A percentile compares a stretch with the other conserved stretches of the same genome.
Evolutionary conservation across 2,329 filamentous ascomycete genomes (phyloP).

Genomic region (Penicillium sp.): DNA sequence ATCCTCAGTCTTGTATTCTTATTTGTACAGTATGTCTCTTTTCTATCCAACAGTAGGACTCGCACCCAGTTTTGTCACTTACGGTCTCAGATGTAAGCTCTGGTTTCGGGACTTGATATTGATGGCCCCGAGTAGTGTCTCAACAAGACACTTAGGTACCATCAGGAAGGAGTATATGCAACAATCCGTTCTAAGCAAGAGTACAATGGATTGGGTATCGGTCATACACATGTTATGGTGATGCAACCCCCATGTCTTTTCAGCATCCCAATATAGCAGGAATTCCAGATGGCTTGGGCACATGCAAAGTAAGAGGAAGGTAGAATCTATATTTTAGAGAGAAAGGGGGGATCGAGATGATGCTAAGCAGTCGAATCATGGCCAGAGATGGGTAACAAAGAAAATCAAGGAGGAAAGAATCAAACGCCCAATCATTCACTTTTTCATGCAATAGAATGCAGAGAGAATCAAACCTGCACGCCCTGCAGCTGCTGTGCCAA

Average conservation of each 20-base stretch:
- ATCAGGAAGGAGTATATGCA: neutral
- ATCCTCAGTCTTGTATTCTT: neutral
- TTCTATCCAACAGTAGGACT: slow-evolving; percentile 1
- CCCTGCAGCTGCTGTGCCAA: slow-evolving; percentile 29
- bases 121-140: neutral
- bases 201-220: slow-evolving; percentile 17
- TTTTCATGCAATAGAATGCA: slow-evolving; percentile 1
- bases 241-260: neutral
- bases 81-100: neutral
- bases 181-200: neutral
- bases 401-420: neutral
- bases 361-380: neutral
- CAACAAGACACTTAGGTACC: neutral
- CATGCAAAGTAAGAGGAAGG: neutral
- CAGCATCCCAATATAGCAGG: neutral
- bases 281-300: neutral
- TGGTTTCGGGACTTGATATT: neutral
- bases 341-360: neutral
- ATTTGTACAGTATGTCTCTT: slow-evolving; percentile 23
- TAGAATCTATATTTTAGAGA: slow-evolving; percentile 1
- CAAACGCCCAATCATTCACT: neutral
- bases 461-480: slow-evolving; percentile 19
- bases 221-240: neutral
- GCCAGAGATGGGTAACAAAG: neutral
- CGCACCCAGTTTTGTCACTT: neutral